Evolutionary conservation across 441 rosid genomes (phyloP), one percentile per base, ranked within the genome.

Genomic region (Bruguiera hainesii): DNA sequence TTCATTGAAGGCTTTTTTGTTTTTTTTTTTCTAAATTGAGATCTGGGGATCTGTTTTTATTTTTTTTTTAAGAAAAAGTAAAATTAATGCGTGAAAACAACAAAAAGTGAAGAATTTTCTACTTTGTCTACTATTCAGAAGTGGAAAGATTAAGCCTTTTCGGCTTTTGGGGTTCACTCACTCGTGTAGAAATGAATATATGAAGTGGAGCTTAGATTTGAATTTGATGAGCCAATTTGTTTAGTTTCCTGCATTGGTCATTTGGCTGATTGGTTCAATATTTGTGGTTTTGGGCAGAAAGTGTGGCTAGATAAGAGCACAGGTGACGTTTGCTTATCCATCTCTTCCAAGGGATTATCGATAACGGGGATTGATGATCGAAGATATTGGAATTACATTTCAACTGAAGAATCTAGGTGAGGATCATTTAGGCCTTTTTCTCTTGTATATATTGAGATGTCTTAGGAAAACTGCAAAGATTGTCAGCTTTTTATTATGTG

Each of bases 281-380:
- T 48, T 46, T 74, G 63, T 42, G 64, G 65, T 71, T 35, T 63
- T 79, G 8, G 79, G 83, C 93, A 91, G 99, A 87, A 73, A 76
- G 88, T 73, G 23, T 91, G 99, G 99, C 76, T 94, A 29, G 97
- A 91, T 75, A 91, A 88, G 81, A 71, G 75, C 48, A 83, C 79
- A 19, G 85, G 90, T 61, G 92, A 91, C 65, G 87, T 86, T 46
- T 94, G 94, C 74, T 42, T 94, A 70, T 73, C 85, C 18, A 77
- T 91, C 57, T 85, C 90, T 70, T 79, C 96, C 35, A 89, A 82
- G 72, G 98, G 97, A 9, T 80, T 94, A 74, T 75, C 81, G 0
- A 87, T 94, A 52, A 94, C 99, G 0, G 96, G 98, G 33, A 85
- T 91, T 23, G 97, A 91, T 78, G 99, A 94, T 79, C 83, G 98